Base-by-base conservation (phyloP, 2,329 filamentous ascomycete species). In the Macrophomina phaseolina region DNA sequence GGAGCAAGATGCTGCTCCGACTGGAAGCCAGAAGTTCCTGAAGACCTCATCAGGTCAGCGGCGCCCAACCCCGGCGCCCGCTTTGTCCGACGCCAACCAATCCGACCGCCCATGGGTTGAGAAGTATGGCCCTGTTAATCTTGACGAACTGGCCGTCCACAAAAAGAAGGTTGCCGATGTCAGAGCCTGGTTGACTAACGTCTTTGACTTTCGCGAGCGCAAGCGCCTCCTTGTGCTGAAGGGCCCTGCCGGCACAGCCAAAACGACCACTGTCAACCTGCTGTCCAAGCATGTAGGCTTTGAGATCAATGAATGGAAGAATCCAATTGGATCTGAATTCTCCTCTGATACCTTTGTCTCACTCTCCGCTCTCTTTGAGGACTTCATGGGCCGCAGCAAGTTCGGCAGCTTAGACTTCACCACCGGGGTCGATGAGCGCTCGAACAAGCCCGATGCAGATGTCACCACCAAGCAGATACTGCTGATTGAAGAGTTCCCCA, bases 121-220 rank as follows among this genome's bases (percentile, higher is more conserved):
- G 71, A 88, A 89, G 71, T 98, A 93, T 77, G 89, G 87, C 2
- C 94, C 94, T 0, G 73, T 77, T 2, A 90, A 86, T 71, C 77
- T 97, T 12, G 89, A 93, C 16, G 94, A 98, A 79, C 82, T 99
- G 53, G 94, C 91, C 0, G 94, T 99, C 18, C 94, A 99, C 78
- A 97, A 96, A 82, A 95, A 88, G 73, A 99, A 99, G 78, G 91
- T 98, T 5, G 81, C 87, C 2, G 94, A 98, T 79, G 94, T 98
- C 53, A 87, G 89, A 67, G 84, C 81, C 67, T 98, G 95, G 94
- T 81, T 99, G 40, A 87, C 91, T 51, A 87, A 90, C 74, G 91
- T 93, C 18, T 86, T 93, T 69, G 77, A 79, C 32, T 91, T 92
- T 51, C 80, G 75, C 53, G 77, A 78, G 65, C 78, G 77, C 64